phyloP scores from a whole-genome alignment of 2,329 filamentous ascomycete species.

The Lizonia empirigonia region DNA sequence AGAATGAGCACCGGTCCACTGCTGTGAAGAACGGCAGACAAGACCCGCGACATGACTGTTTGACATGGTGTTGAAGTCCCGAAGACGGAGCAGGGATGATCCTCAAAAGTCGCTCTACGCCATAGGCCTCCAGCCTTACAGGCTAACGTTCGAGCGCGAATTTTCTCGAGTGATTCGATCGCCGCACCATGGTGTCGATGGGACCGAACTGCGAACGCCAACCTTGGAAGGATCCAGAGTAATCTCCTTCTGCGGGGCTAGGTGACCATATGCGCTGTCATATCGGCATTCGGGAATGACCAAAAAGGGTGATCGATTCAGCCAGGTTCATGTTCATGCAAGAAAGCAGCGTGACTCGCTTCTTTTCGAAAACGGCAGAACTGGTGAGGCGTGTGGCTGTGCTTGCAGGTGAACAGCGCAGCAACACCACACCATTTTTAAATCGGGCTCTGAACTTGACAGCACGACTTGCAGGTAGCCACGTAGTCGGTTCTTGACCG shows the following conservation, averaged over 20 bases:
- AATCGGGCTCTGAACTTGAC: constrained; percentile 22
- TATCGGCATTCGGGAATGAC: constrained; percentile 22
- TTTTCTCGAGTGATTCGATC: constrained; percentile 14
- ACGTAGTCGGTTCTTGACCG: constrained; percentile 36
- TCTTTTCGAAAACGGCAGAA: neutral
- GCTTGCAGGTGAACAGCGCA: constrained; percentile 30
- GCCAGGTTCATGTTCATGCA: constrained; percentile 36
- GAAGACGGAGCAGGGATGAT: constrained; percentile 13
- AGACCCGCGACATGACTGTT: constrained; percentile 4
- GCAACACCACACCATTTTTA: constrained; percentile 21
- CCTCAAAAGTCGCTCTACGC: constrained; percentile 2
- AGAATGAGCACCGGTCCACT: constrained; percentile 18
- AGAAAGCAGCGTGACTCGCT: constrained; percentile 17
- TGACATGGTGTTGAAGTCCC: constrained; percentile 11
- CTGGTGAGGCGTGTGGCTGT: constrained; percentile 27
- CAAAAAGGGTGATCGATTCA: constrained; percentile 28
- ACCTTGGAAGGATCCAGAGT: constrained; percentile 8
- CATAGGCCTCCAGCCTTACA: constrained; percentile 21
- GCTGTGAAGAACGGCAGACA: constrained; percentile 19
- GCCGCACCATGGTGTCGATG: constrained; percentile 30
- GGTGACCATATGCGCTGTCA: constrained; percentile 17
- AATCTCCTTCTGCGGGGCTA: constrained; percentile 23
- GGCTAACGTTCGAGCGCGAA: constrained; percentile 17
- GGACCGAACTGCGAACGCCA: constrained; percentile 17
- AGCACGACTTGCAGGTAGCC: constrained; percentile 32